Base-by-base conservation (phyloP, 2,329 filamentous ascomycete genomes). In the Colletotrichum melonis region DNA sequence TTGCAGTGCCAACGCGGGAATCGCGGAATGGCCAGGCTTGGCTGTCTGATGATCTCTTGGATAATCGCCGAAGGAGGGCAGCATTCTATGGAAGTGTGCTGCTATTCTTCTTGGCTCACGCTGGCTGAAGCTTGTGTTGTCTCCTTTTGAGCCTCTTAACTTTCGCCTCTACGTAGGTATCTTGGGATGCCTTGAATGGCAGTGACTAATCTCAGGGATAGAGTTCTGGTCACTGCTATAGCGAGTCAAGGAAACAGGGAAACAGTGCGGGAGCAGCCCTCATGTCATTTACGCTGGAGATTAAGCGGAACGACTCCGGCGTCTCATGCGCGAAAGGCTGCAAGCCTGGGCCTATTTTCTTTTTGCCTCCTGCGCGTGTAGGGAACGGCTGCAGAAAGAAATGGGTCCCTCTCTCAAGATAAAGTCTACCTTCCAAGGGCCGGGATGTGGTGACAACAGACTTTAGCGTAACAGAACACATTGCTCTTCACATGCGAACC, bases 1-100 rank as follows among this genome's bases (percentile, higher is more conserved):
- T 73, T 73, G 59, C 70, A 69, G 59, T 56, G 70, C 70, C 66
- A 73, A 69, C 59, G 32, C 59, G 55, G 66, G 66, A 69, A 46
- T 38, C 42, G 58, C 66, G 66, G 66, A 46, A 35, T 30, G 22
- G 30, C n/a, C n/a, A 16, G n/a, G 38, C 66, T 73, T 73, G 70
- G 59, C 70, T 24, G 32, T 60, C 24, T 22, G 28, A 11, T 59
- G 55, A 5, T 5, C 11, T 6, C 24, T 35, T 2, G 6, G 9
- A 42, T 22, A 22, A n/a, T 26, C 42, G 52, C 11, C 35, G 22
- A 46, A 58, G 22, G 22, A 52, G 35, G 56, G 55, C 42, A 32
- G 57, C 19, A 22, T 49, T 49, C 4, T 5, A 4, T 22, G 8
- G 0, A 19, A 26, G 24, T 55, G 52, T 32, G 49, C 54, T 57